Evolutionary conservation across 768 basidiomycete species (phyloP).

Genomic region (Strobilomyces dryophilus): DNA sequence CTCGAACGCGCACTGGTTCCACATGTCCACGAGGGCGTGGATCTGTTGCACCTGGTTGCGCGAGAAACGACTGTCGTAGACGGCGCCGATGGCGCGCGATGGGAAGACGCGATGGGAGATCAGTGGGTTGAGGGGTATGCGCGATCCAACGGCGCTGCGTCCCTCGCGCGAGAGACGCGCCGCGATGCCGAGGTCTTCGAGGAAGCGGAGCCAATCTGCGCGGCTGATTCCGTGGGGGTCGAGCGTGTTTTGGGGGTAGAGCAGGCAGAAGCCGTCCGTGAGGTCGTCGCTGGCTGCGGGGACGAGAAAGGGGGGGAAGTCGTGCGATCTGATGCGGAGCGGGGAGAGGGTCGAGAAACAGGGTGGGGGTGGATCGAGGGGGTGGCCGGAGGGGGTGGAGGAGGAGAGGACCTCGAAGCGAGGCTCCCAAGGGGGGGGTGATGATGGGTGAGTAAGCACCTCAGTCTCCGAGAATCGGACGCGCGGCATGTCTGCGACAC

Average conservation of each 20-base stretch:
- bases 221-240: constrained; percentile 27
- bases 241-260: constrained; percentile 24
- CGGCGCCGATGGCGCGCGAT: constrained; percentile 7
- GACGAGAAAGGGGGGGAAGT: constrained; percentile 27
- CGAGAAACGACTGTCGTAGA: constrained; percentile 20
- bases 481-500: constrained; percentile 11
- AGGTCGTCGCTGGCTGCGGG: constrained; percentile 19
- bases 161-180: constrained; percentile 25
- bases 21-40: constrained; percentile 23
- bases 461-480: constrained; percentile 2
- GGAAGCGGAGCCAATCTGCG: constrained; percentile 29
- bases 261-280: constrained; percentile 22
- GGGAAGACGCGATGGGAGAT: constrained; percentile 16
- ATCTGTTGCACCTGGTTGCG: constrained; percentile 20
- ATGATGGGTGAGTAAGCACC: background rate
- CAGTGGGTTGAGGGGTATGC: constrained; percentile 14
- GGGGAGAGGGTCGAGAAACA: constrained; percentile 29
- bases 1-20: constrained; percentile 32
- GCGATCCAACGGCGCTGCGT: constrained; percentile 21
- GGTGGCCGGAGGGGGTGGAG: constrained; percentile 7
- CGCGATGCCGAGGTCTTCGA: constrained; percentile 25
- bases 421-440: constrained; percentile 28
- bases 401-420: constrained; percentile 20
- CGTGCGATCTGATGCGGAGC: constrained; percentile 21
- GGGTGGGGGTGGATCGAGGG: constrained; percentile 29